Percentiles rank a stretch among this genome's conserved stretches.
These are phyloP conservation scores for Tulasnella calospora DNA, from an alignment of 768 basidiomycete genomes.

Conservation along the genomic window DNA sequence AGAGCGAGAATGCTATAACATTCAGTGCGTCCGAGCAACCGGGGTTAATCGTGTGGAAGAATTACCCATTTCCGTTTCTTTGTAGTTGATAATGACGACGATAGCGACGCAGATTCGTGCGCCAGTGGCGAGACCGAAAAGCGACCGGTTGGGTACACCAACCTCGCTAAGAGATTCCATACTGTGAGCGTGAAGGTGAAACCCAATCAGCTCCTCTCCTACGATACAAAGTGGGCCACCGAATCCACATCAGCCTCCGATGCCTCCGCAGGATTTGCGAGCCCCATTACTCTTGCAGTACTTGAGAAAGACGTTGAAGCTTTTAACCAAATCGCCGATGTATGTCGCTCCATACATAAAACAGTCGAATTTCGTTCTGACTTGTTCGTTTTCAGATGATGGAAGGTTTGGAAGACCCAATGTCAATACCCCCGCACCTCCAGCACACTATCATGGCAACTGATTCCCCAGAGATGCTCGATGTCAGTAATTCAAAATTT, in stretches of 20 bases:
- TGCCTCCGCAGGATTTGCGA: neutral
- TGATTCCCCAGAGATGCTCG: slow-evolving; percentile 50
- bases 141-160: slow-evolving; percentile 45
- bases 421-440: slow-evolving; percentile 13
- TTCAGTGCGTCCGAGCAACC: neutral
- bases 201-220: neutral
- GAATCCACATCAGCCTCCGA: neutral
- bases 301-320: neutral
- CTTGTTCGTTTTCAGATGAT: slow-evolving; percentile 36
- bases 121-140: slow-evolving; percentile 29
- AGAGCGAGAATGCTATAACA: neutral
- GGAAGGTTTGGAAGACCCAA: neutral
- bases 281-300: neutral
- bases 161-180: slow-evolving; percentile 50
- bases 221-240: neutral
- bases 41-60: neutral
- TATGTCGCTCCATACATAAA: neutral
- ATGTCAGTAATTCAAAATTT: slow-evolving; percentile 31
- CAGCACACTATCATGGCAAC: slow-evolving; percentile 37
- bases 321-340: slow-evolving; percentile 18
- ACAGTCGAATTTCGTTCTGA: neutral
- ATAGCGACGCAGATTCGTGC: slow-evolving; percentile 34
- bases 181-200: slow-evolving; percentile 13
- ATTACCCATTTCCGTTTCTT: neutral
- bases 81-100: neutral